Evolutionary conservation across 306 rosid genomes (phyloP).

Genomic region (Alnus rubra): DNA sequence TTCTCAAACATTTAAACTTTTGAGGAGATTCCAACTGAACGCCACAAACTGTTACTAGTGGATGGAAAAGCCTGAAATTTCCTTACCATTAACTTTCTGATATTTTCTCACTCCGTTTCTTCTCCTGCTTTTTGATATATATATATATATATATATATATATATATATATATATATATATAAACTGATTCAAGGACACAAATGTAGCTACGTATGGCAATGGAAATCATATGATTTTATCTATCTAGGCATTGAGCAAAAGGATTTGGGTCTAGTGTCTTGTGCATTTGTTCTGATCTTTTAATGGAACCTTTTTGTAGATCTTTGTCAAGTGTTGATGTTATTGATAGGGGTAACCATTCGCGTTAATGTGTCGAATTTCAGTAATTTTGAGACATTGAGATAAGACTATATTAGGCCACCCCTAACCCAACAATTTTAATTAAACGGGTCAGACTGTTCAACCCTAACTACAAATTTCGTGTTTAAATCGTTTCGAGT

Average conservation of each 20-base stretch:
- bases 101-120: conserved; percentile 29
- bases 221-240: conserved; percentile 29
- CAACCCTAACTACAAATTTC: too few relatives aligned
- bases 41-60: conserved; percentile 55
- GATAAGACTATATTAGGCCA: too few relatives aligned
- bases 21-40: conserved; percentile 36
- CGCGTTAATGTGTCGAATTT: too few relatives aligned
- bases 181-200: conserved; percentile 37
- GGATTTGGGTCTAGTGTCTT: conserved; percentile 36
- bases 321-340: background rate
- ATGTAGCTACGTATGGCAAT: conserved; percentile 32
- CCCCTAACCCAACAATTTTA: too few relatives aligned
- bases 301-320: background rate
- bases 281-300: conserved; percentile 40
- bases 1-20: conserved; percentile 20
- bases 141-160: conserved; percentile 3
- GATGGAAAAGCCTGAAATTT: conserved; percentile 55
- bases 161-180: conserved; percentile 8
- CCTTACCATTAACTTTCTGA: conserved; percentile 46
- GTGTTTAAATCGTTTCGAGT: too few relatives aligned
- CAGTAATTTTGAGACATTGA: too few relatives aligned
- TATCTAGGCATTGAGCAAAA: conserved; percentile 15
- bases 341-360: background rate
- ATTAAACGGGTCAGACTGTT: too few relatives aligned
- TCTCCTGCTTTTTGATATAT: conserved; percentile 9